Evolutionary conservation across 2,329 filamentous ascomycete genomes (phyloP).

Genomic region (Didymella lethalis): DNA sequence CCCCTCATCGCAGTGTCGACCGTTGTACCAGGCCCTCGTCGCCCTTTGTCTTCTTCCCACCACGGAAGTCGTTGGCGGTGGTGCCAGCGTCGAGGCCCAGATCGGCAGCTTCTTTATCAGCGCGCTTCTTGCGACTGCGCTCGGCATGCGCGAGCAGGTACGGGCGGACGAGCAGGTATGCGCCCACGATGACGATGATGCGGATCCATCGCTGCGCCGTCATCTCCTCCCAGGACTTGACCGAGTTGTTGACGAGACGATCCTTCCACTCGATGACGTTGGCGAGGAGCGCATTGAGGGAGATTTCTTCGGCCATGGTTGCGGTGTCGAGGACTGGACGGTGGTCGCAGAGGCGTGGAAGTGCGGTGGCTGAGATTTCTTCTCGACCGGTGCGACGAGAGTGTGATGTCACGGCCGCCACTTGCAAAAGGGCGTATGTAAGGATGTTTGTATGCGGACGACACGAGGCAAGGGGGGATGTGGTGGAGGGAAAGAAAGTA

Average conservation of each 20-base stretch:
- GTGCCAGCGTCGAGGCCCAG: constrained; percentile 45
- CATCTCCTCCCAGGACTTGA: constrained; percentile 55
- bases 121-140: constrained; percentile 68
- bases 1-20: constrained; percentile 57
- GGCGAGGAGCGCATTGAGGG: constrained; percentile 26
- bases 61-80: constrained; percentile 46
- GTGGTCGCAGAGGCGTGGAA: neutral
- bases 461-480: constrained; percentile 4
- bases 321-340: neutral
- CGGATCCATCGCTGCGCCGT: constrained; percentile 65
- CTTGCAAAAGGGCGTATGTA: constrained; percentile 6
- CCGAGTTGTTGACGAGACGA: constrained; percentile 53
- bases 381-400: neutral
- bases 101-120: constrained; percentile 61
- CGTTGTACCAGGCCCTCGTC: constrained; percentile 76
- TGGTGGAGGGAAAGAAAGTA: neutral
- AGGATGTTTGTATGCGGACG: constrained; percentile 11
- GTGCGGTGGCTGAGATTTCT: neutral
- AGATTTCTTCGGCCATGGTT: constrained; percentile 29
- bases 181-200: constrained; percentile 73
- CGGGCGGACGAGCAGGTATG: constrained; percentile 74
- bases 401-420: constrained; percentile 6
- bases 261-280: constrained; percentile 44
- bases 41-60: constrained; percentile 52
- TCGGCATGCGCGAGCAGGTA: constrained; percentile 74